Evolutionary conservation across 108 stramenopile species (phyloP).

Genomic region (Cyclotella sp.): DNA sequence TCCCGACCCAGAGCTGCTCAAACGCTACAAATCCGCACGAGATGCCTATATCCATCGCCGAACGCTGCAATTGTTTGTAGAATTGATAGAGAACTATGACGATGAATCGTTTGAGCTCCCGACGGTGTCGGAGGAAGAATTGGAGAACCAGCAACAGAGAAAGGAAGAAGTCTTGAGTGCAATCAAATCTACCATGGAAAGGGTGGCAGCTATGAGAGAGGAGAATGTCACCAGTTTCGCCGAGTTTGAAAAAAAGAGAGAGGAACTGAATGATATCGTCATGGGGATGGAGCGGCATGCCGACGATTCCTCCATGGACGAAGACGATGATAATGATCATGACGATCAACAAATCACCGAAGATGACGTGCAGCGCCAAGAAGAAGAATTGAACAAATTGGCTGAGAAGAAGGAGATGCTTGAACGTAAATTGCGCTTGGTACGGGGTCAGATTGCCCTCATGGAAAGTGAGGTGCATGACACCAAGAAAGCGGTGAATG

Average conservation of each 20-base stretch:
- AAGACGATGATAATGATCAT: slow-evolving; percentile 17
- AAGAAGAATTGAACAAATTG: slow-evolving; percentile 37
- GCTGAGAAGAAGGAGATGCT: slow-evolving; percentile 21
- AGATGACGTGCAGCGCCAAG: slow-evolving; percentile 36
- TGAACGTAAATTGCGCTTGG: slow-evolving; percentile 29
- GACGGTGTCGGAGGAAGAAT: slow-evolving; percentile 16
- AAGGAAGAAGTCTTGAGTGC: slow-evolving; percentile 16
- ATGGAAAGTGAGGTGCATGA: slow-evolving; percentile 30
- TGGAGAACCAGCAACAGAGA: slow-evolving; percentile 10
- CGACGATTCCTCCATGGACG: slow-evolving; percentile 19
- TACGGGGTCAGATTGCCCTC: slow-evolving; percentile 28
- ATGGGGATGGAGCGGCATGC: slow-evolving; percentile 31
- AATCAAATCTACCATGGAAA: slow-evolving; percentile 20
- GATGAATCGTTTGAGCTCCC: slow-evolving; percentile 31
- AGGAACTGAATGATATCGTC: slow-evolving; percentile 43
- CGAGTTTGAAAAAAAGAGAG: slow-evolving; percentile 30
- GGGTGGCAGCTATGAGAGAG: slow-evolving; percentile 4
- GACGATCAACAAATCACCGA: slow-evolving; percentile 48
- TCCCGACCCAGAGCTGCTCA: slow-evolving; percentile 24
- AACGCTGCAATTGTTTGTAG: slow-evolving; percentile 46
- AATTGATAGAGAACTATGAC: slow-evolving; percentile 36
- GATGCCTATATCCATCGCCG: slow-evolving; percentile 54
- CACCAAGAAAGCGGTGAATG: slow-evolving; percentile 29
- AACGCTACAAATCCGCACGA: slow-evolving; percentile 54
- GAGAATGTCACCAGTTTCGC: slow-evolving; percentile 22